Conservation (phyloP, 108 stramenopile species). For the Thalassiosira profunda region DNA sequence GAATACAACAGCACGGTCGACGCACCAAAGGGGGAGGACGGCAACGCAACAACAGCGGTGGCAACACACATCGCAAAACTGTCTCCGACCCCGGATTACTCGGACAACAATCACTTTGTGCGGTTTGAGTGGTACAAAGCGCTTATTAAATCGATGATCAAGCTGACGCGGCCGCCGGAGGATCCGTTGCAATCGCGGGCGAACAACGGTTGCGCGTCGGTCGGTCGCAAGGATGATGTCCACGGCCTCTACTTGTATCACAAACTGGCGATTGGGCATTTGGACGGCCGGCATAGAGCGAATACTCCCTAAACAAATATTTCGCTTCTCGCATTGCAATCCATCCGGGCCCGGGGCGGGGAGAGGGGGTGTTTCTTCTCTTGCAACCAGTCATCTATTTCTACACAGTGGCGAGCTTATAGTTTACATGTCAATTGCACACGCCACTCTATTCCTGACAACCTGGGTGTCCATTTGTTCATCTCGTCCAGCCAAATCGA, state of each 20-base stretch:
- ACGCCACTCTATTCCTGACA: too few relatives aligned
- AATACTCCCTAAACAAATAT: too few relatives aligned
- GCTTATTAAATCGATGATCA: slow-evolving; percentile 3
- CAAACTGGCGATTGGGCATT: slow-evolving; percentile 5
- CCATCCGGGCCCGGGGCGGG: too few relatives aligned
- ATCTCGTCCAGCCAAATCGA: too few relatives aligned
- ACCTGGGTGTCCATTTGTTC: too few relatives aligned
- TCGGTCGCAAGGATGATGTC: neutral
- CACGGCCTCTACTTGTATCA: slow-evolving; percentile 18
- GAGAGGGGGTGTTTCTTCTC: too few relatives aligned
- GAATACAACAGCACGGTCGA: neutral
- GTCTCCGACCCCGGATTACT: slow-evolving; percentile 10
- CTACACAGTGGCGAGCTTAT: too few relatives aligned
- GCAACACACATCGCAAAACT: neutral
- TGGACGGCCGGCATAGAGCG: slow-evolving; percentile 27
- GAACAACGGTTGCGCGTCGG: neutral
- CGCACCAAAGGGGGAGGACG: neutral
- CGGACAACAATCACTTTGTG: slow-evolving; percentile 31
- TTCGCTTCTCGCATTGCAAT: too few relatives aligned
- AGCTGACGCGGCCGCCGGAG: slow-evolving; percentile 13
- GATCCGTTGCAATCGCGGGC: slow-evolving; percentile 7
- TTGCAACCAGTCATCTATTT: too few relatives aligned
- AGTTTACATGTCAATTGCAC: too few relatives aligned
- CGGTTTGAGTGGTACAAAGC: slow-evolving; percentile 31
- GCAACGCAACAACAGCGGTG: neutral